Evolutionary conservation across 352 stramenopile genomes (phyloP).

Genomic region (Thalassiosira pacifica): DNA sequence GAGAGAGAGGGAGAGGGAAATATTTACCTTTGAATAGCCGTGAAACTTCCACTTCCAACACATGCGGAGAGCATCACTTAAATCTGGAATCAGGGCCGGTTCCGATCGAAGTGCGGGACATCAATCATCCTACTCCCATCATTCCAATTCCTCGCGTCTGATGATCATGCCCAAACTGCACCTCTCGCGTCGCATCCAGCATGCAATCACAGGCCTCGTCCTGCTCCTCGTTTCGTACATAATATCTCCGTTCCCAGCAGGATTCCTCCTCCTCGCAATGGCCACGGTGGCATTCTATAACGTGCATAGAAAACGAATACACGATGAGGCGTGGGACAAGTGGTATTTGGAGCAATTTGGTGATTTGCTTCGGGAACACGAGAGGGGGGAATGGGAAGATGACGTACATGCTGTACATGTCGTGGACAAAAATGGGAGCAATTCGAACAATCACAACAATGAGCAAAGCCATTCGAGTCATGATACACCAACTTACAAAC

Average conservation of each 20-base stretch:
- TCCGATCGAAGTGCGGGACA: too few species aligned
- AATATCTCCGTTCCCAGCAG: slow-evolving; percentile 50
- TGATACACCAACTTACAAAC: neutral
- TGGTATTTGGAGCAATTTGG: slow-evolving; percentile 75
- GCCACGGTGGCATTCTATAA: slow-evolving; percentile 37
- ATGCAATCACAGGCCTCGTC: slow-evolving; percentile 74
- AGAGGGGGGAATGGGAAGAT: slow-evolving; percentile 55
- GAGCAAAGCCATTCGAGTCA: neutral
- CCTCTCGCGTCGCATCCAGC: slow-evolving; percentile 72
- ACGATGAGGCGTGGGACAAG: slow-evolving; percentile 36
- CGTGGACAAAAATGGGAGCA: neutral
- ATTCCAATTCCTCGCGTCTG: too few species aligned
- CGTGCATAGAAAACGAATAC: slow-evolving; percentile 33
- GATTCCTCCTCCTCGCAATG: slow-evolving; percentile 32
- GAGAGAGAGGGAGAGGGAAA: too few species aligned
- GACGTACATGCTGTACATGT: neutral
- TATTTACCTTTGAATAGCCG: too few species aligned
- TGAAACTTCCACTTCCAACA: too few species aligned
- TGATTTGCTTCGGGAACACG: slow-evolving; percentile 65
- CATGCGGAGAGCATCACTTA: too few species aligned
- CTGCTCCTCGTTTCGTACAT: slow-evolving; percentile 75
- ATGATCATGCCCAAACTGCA: slow-evolving; percentile 33
- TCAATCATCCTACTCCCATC: too few species aligned
- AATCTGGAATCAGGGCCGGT: too few species aligned
- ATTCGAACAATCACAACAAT: neutral